These are phyloP conservation scores for Sophora flavescens DNA, from an alignment of 306 rosid species.

Conservation along the genomic window DNA sequence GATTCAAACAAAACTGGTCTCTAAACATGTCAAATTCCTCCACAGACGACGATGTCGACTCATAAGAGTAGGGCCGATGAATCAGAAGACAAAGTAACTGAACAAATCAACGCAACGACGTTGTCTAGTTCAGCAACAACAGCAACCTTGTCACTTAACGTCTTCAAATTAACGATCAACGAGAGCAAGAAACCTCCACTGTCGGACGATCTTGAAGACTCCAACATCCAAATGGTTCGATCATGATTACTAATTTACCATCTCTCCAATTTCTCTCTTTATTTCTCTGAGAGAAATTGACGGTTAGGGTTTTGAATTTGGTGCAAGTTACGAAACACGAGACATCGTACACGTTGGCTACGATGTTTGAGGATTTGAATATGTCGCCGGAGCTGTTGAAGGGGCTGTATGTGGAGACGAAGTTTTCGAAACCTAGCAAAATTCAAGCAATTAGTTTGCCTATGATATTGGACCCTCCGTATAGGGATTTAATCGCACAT, in stretches of 20 bases:
- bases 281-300: background rate
- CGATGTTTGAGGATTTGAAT: conserved; percentile 71
- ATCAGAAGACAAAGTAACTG: conserved; percentile 55
- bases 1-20: no score
- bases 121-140: conserved; percentile 29
- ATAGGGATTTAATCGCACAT: conserved; percentile 83
- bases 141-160: conserved; percentile 41
- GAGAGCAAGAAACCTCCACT: conserved; percentile 51
- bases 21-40: no score
- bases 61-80: conserved; percentile 67
- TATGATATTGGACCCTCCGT: conserved; percentile 83
- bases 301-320: conserved; percentile 17
- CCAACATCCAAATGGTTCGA: conserved; percentile 72
- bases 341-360: conserved; percentile 86
- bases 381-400: conserved; percentile 73
- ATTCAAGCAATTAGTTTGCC: conserved; percentile 90
- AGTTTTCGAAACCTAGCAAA: conserved; percentile 85
- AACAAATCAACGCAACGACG: conserved; percentile 40
- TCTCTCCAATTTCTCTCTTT: background rate
- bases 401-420: conserved; percentile 89
- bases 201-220: conserved; percentile 85
- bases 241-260: background rate
- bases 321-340: conserved; percentile 69
- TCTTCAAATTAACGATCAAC: conserved; percentile 57
- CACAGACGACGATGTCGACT: no score